A percentile compares a stretch with the other conserved stretches of the same genome.
These are phyloP conservation scores for Alternaria postmessia DNA, from an alignment of 2,329 filamentous ascomycete species.

Conservation along the genomic window DNA sequence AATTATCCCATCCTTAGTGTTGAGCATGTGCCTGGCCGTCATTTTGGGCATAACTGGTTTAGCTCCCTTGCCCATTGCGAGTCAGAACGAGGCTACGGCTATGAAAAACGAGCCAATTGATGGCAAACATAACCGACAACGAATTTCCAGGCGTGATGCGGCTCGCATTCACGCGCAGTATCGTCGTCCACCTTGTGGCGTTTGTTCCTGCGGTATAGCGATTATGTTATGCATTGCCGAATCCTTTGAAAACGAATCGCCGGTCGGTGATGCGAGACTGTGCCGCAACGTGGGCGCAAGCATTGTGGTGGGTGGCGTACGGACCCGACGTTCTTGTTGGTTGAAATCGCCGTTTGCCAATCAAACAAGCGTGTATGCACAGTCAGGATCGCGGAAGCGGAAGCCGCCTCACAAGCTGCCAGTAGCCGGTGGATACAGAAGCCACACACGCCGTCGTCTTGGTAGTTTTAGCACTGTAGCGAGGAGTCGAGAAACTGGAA, in stretches of 20 bases:
- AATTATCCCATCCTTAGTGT: background rate
- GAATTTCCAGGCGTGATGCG: background rate
- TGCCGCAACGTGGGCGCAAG: slow-evolving; percentile 3
- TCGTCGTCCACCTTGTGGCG: background rate
- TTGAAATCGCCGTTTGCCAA: slow-evolving; percentile 3
- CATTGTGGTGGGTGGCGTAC: slow-evolving; percentile 4
- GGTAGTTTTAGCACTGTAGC: slow-evolving; percentile 2
- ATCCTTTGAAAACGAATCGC: background rate
- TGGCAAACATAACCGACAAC: background rate
- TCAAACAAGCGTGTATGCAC: background rate
- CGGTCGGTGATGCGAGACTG: background rate
- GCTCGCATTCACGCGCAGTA: background rate
- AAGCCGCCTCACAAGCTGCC: background rate
- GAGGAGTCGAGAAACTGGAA: background rate
- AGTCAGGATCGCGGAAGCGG: slow-evolving; percentile 14
- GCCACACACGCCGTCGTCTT: slow-evolving; percentile 6
- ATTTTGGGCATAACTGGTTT: background rate
- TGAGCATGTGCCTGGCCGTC: slow-evolving; percentile 1
- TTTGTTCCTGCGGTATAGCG: background rate
- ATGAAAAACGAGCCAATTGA: slow-evolving; percentile 2
- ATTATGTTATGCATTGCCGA: background rate
- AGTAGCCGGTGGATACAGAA: slow-evolving; percentile 3
- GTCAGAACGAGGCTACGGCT: slow-evolving; percentile 7
- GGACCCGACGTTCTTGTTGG: slow-evolving; percentile 3
- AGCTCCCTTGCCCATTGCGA: background rate